These are phyloP conservation scores for Eutrema salsugineum DNA, from an alignment of 441 rosid species.

Conservation along the genomic window DNA sequence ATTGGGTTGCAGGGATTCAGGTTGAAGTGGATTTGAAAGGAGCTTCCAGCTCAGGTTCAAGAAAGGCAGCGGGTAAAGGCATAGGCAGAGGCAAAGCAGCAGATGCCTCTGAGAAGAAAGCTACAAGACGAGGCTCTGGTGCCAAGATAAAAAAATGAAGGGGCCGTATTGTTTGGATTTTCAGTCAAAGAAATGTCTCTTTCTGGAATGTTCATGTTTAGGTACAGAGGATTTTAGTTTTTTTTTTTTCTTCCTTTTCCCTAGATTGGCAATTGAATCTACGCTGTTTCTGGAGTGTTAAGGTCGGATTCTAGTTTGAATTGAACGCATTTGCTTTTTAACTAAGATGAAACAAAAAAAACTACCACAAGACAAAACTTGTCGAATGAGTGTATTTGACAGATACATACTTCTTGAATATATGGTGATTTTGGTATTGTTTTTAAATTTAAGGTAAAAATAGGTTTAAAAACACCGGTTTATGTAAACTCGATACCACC, in stretches of 20 bases:
- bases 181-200: conserved; percentile 5
- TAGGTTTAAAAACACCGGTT: background rate
- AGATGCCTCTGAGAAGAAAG: conserved; percentile 21
- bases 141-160: conserved; percentile 31
- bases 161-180: background rate
- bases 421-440: no score
- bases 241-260: background rate
- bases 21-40: conserved; percentile 81
- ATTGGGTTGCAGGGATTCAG: conserved; percentile 48
- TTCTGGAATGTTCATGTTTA: background rate
- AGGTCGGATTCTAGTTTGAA: background rate
- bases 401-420: no score
- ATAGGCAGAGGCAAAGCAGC: conserved; percentile 31
- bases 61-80: conserved; percentile 27
- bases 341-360: background rate
- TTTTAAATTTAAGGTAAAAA: background rate
- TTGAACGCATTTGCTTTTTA: background rate
- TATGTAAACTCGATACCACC: no score
- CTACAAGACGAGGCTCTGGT: conserved; percentile 30
- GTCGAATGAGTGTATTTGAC: background rate
- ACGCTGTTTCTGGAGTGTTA: background rate
- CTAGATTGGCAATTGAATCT: background rate
- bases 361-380: background rate
- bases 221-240: background rate
- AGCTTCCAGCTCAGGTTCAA: conserved; percentile 31